Evolutionary conservation across 208 protist genomes (phyloP).

Genomic region (Acanthamoeba culbertsoni): DNA sequence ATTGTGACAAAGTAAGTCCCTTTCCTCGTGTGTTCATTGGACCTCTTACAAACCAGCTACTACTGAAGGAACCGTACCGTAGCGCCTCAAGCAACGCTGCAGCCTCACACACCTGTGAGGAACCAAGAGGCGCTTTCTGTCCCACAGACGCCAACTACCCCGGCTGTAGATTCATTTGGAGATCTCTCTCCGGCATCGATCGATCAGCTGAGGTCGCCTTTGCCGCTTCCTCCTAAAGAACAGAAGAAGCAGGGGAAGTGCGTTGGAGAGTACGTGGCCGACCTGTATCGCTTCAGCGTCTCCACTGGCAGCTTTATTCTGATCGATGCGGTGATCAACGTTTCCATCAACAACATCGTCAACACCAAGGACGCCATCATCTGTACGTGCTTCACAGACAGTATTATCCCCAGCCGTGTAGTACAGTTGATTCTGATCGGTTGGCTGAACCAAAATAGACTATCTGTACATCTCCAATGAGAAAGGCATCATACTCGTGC

Average conservation of each 20-base stretch:
- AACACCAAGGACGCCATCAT: not conserved
- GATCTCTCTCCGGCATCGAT: not conserved
- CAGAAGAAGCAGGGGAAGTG: not conserved
- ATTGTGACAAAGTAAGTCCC: not conserved
- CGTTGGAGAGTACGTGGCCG: not conserved
- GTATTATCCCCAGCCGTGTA: not conserved
- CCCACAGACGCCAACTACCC: not conserved
- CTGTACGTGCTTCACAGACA: not conserved
- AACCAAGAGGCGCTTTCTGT: not conserved
- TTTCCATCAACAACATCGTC: slow-evolving; percentile 4
- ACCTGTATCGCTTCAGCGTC: not conserved
- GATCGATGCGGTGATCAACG: not conserved
- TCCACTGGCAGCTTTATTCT: not conserved
- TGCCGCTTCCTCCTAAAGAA: not conserved
- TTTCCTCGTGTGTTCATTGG: too few relatives aligned
- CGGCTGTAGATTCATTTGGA: not conserved
- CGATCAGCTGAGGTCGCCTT: not conserved
- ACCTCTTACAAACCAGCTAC: not conserved
- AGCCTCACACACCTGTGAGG: not conserved
- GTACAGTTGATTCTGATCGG: not conserved
- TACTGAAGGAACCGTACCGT: not conserved
- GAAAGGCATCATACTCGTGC: not conserved
- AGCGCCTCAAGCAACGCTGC: not conserved
- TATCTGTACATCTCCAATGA: not conserved
- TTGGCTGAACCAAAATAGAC: not conserved